Evolutionary conservation across 176 grass and related monocot genomes (phyloP).

Genomic region (Triticum dicoccoides): DNA sequence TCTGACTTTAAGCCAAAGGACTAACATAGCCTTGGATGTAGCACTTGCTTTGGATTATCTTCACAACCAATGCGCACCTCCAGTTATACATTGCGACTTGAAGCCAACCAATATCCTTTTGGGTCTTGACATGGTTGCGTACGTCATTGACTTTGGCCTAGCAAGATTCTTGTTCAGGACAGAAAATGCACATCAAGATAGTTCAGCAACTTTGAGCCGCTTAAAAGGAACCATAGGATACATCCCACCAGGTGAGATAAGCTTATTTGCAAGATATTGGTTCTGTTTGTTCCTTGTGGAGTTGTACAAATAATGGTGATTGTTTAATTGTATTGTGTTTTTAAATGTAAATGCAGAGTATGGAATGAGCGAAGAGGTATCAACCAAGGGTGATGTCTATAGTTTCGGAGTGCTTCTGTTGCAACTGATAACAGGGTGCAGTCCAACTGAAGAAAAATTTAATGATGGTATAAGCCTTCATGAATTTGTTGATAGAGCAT

Average conservation of each 20-base stretch:
- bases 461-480: not conserved
- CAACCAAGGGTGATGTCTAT: constrained; percentile 30
- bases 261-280: not conserved
- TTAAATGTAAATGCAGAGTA: constrained; percentile 32
- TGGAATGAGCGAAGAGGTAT: not conserved
- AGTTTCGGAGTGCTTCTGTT: constrained; percentile 35
- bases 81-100: constrained; percentile 43
- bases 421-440: constrained; percentile 15
- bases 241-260: constrained; percentile 40
- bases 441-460: constrained; percentile 5
- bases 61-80: constrained; percentile 31
- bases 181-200: not conserved
- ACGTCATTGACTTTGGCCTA: constrained; percentile 36
- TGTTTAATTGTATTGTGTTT: not conserved
- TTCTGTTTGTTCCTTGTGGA: not conserved
- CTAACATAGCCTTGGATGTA: constrained; percentile 20
- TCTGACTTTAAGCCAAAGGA: constrained; percentile 30
- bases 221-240: constrained; percentile 53
- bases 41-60: constrained; percentile 49
- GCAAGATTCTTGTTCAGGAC: constrained; percentile 22
- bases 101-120: constrained; percentile 55
- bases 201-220: constrained; percentile 9
- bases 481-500: not conserved
- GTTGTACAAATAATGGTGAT: not conserved
- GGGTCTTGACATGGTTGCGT: constrained; percentile 26